Conservation (phyloP, 1,139 yeast species). For the Candida freyschussii region DNA sequence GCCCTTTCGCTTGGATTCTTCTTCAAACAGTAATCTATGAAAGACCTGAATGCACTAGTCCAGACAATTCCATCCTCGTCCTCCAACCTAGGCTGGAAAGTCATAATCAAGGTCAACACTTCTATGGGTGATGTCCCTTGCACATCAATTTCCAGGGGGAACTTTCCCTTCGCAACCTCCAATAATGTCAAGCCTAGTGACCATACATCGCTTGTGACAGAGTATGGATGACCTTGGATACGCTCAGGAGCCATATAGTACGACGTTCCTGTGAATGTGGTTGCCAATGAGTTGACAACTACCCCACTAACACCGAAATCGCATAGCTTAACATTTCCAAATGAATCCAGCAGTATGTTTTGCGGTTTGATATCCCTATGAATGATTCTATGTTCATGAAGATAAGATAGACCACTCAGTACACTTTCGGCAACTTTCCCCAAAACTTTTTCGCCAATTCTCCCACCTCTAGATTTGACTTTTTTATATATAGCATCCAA, state of each 20-base stretch:
- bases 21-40: slow-evolving; percentile 73
- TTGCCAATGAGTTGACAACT: slow-evolving; percentile 89
- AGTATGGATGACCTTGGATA: slow-evolving; percentile 89
- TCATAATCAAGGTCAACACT: slow-evolving; percentile 71
- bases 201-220: slow-evolving; percentile 96
- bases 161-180: slow-evolving; percentile 87
- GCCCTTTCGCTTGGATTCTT: slow-evolving; percentile 81
- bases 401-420: slow-evolving; percentile 74
- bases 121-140: slow-evolving; percentile 70
- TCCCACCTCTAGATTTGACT: slow-evolving; percentile 59
- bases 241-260: slow-evolving; percentile 99
- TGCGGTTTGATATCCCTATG: slow-evolving; percentile 95
- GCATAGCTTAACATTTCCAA: slow-evolving; percentile 85
- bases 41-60: slow-evolving; percentile 80
- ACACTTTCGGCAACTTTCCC: slow-evolving; percentile 89
- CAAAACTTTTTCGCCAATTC: slow-evolving; percentile 87
- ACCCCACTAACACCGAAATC: slow-evolving; percentile 99
- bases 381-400: slow-evolving; percentile 82
- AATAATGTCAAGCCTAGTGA: slow-evolving; percentile 84
- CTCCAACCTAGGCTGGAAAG: slow-evolving; percentile 70
- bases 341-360: slow-evolving; percentile 67
- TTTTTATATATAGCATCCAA: slow-evolving; percentile 84
- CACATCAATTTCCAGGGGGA: slow-evolving; percentile 54
- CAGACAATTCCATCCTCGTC: slow-evolving; percentile 79
- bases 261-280: slow-evolving; percentile 95